Conservation (phyloP, 306 rosid species). For the Cucurbita ficifolia region DNA sequence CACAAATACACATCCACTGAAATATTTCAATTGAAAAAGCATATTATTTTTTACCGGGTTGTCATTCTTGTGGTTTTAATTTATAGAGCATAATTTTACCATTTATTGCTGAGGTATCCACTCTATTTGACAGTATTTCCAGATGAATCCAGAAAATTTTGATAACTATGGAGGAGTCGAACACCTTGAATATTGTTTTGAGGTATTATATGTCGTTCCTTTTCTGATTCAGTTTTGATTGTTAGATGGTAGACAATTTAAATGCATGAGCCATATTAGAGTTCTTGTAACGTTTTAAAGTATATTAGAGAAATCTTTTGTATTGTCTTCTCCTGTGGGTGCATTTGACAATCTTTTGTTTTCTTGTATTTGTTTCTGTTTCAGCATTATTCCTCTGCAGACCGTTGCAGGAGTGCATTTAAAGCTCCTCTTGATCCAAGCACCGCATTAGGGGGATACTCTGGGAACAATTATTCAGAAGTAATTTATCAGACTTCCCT, state of each 20-base stretch:
- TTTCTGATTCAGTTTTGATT: background rate
- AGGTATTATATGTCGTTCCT: slow-evolving; percentile 29
- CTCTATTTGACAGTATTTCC: slow-evolving; percentile 61
- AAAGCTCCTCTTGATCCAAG: slow-evolving; percentile 93
- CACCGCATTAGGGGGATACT: slow-evolving; percentile 90
- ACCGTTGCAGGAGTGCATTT: slow-evolving; percentile 80
- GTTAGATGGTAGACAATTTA: background rate
- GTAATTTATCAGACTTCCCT: slow-evolving; percentile 20
- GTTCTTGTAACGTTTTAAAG: background rate
- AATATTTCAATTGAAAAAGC: background rate
- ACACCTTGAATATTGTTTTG: slow-evolving; percentile 79
- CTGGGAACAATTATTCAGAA: slow-evolving; percentile 73
- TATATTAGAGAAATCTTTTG: background rate
- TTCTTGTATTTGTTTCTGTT: background rate
- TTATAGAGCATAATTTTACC: background rate
- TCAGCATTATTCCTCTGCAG: slow-evolving; percentile 95
- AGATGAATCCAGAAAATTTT: slow-evolving; percentile 67
- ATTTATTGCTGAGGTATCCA: background rate
- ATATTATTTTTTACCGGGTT: background rate
- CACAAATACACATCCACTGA: background rate
- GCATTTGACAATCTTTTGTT: slow-evolving; percentile 3
- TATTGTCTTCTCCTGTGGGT: background rate
- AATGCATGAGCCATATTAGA: background rate
- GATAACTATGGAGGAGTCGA: slow-evolving; percentile 79
- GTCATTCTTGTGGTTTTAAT: background rate